A percentile compares a stretch with the other conserved stretches of the same genome.
Conservation (phyloP, 73 alveolate species). For the Paramecium primaurelia region DNA sequence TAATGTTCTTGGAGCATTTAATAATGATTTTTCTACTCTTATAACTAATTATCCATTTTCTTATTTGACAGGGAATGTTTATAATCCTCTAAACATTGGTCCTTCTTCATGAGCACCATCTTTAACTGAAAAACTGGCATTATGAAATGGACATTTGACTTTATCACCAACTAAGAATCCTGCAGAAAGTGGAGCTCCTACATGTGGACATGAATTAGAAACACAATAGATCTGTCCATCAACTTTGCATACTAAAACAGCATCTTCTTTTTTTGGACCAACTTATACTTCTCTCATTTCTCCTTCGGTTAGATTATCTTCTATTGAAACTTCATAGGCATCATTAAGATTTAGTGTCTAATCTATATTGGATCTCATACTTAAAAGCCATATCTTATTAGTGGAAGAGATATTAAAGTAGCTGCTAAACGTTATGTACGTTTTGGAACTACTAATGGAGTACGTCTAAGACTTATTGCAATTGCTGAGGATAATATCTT, state of each 20-base stretch:
- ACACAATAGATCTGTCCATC: constrained; percentile 61
- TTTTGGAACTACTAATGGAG: neutral
- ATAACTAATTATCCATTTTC: constrained; percentile 75
- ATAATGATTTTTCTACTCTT: constrained; percentile 66
- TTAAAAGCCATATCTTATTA: constrained; percentile 2
- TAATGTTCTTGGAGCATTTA: constrained; percentile 54
- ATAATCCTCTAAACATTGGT: constrained; percentile 86
- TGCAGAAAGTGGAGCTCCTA: constrained; percentile 80
- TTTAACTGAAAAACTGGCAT: constrained; percentile 82
- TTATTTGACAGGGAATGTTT: constrained; percentile 71
- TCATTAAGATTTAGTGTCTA: constrained; percentile 37
- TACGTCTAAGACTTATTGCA: neutral
- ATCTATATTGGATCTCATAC: neutral
- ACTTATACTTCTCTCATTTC: constrained; percentile 62
- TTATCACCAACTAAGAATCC: constrained; percentile 76
- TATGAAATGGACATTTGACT: constrained; percentile 90
- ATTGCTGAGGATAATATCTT: neutral
- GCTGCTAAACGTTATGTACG: neutral
- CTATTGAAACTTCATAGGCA: constrained; percentile 7
- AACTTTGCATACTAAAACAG: constrained; percentile 62
- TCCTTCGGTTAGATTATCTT: constrained; percentile 58
- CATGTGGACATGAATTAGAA: constrained; percentile 80
- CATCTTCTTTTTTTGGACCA: constrained; percentile 67
- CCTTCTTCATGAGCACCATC: constrained; percentile 86
- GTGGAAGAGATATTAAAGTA: neutral